A percentile compares a stretch with the other conserved stretches of the same genome.
Evolutionary conservation across 176 grass and related monocot species (phyloP).

Genomic region (Leersia perrieri): DNA sequence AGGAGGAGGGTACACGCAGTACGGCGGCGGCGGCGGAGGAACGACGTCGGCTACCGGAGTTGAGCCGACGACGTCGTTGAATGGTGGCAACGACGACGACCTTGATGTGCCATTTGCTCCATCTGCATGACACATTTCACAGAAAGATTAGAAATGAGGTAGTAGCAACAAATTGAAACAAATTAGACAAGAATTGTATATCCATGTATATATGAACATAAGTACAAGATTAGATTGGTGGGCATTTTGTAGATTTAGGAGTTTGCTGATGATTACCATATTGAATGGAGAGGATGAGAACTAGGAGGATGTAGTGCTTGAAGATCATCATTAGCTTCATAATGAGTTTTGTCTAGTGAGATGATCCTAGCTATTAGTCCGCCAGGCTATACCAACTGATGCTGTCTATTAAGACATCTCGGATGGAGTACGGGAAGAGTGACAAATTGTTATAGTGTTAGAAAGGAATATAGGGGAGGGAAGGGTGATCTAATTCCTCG

Average conservation of each 20-base stretch:
- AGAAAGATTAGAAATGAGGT: neutral
- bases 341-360: neutral
- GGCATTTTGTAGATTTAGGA: neutral
- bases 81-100: constrained; percentile 18
- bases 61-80: constrained; percentile 26
- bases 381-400: neutral
- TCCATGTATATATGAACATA: neutral
- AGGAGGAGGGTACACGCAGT: constrained; percentile 30
- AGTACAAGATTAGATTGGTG: neutral
- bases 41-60: neutral
- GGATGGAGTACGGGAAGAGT: neutral
- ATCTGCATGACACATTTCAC: neutral
- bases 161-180: neutral
- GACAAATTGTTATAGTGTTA: constrained; percentile 11
- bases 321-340: constrained; percentile 10
- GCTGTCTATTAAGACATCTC: neutral
- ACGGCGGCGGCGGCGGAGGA: neutral
- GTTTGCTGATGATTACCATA: constrained; percentile 9
- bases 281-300: constrained; percentile 8
- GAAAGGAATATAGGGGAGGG: neutral
- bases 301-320: neutral
- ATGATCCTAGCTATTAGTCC: neutral
- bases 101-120: neutral
- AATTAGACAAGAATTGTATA: neutral
- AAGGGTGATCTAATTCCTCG: neutral